These are phyloP conservation scores for Brachypodium distachyon DNA, from an alignment of 202 grass and related monocot species.

Conservation along the genomic window DNA sequence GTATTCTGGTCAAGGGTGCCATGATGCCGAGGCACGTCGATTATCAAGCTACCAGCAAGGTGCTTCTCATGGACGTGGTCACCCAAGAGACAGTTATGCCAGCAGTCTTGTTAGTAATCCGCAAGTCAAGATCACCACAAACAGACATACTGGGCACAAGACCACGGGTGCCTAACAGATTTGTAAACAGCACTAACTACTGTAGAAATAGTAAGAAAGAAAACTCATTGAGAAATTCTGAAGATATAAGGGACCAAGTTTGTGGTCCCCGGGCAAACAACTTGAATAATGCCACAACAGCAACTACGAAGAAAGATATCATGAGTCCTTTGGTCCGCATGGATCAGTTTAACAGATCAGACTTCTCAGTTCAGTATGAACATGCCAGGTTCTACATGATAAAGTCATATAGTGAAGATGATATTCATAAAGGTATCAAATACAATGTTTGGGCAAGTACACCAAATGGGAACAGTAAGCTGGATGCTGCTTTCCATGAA, in stretches of 20 bases:
- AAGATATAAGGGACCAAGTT: conserved; percentile 31
- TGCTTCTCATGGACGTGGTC: conserved; percentile 11
- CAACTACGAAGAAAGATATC: conserved; percentile 14
- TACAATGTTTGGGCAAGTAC: conserved; percentile 87
- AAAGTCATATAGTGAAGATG: conserved; percentile 79
- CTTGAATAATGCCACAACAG: conserved; percentile 12
- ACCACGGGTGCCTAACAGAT: background rate
- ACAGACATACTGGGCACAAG: conserved; percentile 25
- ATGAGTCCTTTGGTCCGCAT: conserved; percentile 28
- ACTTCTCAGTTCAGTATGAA: conserved; percentile 58
- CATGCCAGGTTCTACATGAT: conserved; percentile 85
- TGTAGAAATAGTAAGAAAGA: conserved; percentile 19
- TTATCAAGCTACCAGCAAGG: background rate
- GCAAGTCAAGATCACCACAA: conserved; percentile 14
- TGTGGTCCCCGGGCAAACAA: conserved; percentile 35
- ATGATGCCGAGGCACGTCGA: background rate
- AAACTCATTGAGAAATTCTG: conserved; percentile 15
- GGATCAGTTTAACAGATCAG: conserved; percentile 53
- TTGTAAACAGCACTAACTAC: background rate
- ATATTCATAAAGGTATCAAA: conserved; percentile 73
- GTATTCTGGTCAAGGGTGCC: conserved; percentile 25
- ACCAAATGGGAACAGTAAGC: conserved; percentile 54
- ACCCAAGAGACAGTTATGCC: conserved; percentile 5
- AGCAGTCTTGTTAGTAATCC: conserved; percentile 15
- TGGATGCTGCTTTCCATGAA: conserved; percentile 49